Conservation (phyloP, 305 asterid species). For the Solanum hybrid region DNA sequence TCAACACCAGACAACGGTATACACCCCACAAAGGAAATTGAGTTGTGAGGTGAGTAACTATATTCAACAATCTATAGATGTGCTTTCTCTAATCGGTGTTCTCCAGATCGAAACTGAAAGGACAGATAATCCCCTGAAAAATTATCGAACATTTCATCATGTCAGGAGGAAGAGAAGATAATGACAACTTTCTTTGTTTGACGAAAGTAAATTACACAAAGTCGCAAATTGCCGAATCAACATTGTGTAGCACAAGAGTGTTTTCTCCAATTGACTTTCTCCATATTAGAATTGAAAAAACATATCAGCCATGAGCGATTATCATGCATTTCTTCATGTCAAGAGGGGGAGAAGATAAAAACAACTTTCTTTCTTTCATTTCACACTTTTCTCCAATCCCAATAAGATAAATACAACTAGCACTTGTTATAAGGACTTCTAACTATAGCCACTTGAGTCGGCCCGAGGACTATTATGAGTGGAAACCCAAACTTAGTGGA, state of each 20-base stretch:
- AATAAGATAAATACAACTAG: not conserved
- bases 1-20: not conserved
- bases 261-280: not conserved
- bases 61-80: not conserved
- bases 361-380: not conserved
- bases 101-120: not conserved
- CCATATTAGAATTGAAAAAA: rapidly evolving
- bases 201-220: not conserved
- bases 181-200: not conserved
- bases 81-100: not conserved
- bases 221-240: rapidly evolving
- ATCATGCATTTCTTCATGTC: not conserved
- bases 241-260: not conserved
- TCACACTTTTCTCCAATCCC: not conserved
- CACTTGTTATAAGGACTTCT: not conserved
- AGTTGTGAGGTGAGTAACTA: not conserved
- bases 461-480: not conserved
- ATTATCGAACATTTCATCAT: not conserved
- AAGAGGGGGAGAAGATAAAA: not conserved
- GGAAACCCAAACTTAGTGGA: not conserved
- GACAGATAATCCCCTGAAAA: not conserved
- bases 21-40: not conserved
- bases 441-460: not conserved
- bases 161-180: not conserved
- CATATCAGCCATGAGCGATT: not conserved